Base-by-base conservation (phyloP, 164 flowering plant genomes). In the Aristolochia californica region DNA sequence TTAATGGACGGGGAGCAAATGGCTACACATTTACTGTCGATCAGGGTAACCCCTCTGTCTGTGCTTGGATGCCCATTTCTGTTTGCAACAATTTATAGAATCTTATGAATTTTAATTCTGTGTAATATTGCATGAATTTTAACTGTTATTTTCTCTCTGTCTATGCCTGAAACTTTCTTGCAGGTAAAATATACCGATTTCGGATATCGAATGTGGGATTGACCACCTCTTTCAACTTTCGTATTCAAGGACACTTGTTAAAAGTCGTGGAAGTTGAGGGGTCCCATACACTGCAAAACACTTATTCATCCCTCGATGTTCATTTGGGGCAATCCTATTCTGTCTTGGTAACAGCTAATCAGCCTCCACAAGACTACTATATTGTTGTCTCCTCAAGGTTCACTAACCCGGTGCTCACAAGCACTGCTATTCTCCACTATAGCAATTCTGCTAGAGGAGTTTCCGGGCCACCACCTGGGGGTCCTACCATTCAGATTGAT, bases 201-300 rank as follows among this genome's bases (percentile, higher is more conserved):
- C 75, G 99, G 64, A 85, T 94, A 65, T 87, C 97, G 13, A 94
- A 94, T 72, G 96, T 94, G 51, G 99, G 99, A 27, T 66, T 82
- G 20, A 48, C 91, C 2, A 80, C 91, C 34, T 89, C 97, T 5
- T 71, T 94, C 28, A 94, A 94, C 81, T 85, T 94, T 78, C 80
- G 99, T 68, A 94, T 94, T 60, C 85, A 87, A 45, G 96, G 96
- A 5, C 99, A 94, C 71, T 60, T 2, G 45, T 70, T 94, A 89
- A 84, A 80, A 68, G 74, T 94, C 53, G 80, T 90, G 0, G 97
- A 94, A 73, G 95, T 84, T 1, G 99, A 94, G 72, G 99, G 99
- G 22, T 83, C 99, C 0, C 99, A 94, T 66, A 94, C 99, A 1
- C 62, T 90, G 2, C 99, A 94, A 70, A 85, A 70, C 69, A 74